Percentiles rank a stretch among this genome's conserved stretches.
Evolutionary conservation across 202 grass and related monocot genomes (phyloP).

Genomic region (Hordeum pubiflorum): DNA sequence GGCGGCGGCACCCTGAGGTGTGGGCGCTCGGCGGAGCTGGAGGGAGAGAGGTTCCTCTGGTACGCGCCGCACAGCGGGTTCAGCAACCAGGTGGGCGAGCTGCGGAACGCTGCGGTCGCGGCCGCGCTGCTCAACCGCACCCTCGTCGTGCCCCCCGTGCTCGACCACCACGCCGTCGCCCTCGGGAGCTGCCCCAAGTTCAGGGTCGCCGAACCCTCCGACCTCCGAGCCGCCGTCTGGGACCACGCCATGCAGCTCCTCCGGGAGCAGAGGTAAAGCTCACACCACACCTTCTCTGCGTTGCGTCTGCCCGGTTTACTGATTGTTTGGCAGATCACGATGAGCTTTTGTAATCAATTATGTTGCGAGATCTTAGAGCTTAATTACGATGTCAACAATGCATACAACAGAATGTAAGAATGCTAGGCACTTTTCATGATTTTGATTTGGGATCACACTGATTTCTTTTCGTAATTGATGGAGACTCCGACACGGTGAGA

Average conservation of each 20-base stretch:
- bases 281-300: not conserved
- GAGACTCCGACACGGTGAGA: not conserved
- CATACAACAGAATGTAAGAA: not conserved
- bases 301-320: not conserved
- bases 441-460: not conserved
- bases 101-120: constrained; percentile 66
- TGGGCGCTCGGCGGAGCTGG: constrained; percentile 24
- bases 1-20: constrained; percentile 6
- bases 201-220: constrained; percentile 57
- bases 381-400: not conserved
- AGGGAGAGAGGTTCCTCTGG: constrained; percentile 73
- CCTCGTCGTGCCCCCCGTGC: constrained; percentile 75
- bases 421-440: not conserved
- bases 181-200: constrained; percentile 97
- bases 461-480: not conserved
- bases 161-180: constrained; percentile 85
- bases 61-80: constrained; percentile 95
- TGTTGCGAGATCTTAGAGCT: not conserved
- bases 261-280: constrained; percentile 51
- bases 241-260: constrained; percentile 77
- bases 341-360: not conserved
- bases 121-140: constrained; percentile 84
- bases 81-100: constrained; percentile 85
- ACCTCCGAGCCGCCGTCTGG: constrained; percentile 62
- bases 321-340: not conserved